These are phyloP conservation scores for Podaxis sp. DNA, from an alignment of 768 basidiomycete genomes.

Conservation along the genomic window DNA sequence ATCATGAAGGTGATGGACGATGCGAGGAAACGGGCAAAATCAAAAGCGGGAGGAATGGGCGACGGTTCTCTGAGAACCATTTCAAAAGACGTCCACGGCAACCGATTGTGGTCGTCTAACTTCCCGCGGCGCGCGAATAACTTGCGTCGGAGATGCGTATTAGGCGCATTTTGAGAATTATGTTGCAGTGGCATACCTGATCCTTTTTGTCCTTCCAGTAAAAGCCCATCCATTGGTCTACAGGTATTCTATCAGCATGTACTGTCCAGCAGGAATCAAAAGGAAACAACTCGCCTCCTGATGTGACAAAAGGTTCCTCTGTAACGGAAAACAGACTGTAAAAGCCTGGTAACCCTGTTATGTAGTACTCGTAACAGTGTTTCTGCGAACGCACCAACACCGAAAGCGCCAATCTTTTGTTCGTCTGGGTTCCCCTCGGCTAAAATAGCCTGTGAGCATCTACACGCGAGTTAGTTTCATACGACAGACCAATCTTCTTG, in stretches of 20 bases:
- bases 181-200: constrained; percentile 44
- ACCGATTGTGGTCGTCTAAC: constrained; percentile 35
- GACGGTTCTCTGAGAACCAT: constrained; percentile 82
- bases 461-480: not conserved
- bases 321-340: constrained; percentile 82
- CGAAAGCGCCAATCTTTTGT: constrained; percentile 94
- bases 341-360: constrained; percentile 40
- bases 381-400: constrained; percentile 53
- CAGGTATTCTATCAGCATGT: constrained; percentile 7
- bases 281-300: constrained; percentile 48
- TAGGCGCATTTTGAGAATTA: constrained; percentile 5
- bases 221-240: constrained; percentile 91
- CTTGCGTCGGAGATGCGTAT: constrained; percentile 27
- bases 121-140: constrained; percentile 79
- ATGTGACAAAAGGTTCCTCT: constrained; percentile 78
- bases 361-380: not conserved
- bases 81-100: constrained; percentile 81
- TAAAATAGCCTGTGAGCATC: constrained; percentile 18
- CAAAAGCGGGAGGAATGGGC: constrained; percentile 78
- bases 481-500: constrained; percentile 74
- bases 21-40: constrained; percentile 84
- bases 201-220: constrained; percentile 95
- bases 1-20: constrained; percentile 94
- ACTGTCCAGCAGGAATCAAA: constrained; percentile 19
- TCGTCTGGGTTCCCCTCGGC: constrained; percentile 95